Conservation (phyloP, 305 asterid species). For the Solanum aculeatissimum region DNA sequence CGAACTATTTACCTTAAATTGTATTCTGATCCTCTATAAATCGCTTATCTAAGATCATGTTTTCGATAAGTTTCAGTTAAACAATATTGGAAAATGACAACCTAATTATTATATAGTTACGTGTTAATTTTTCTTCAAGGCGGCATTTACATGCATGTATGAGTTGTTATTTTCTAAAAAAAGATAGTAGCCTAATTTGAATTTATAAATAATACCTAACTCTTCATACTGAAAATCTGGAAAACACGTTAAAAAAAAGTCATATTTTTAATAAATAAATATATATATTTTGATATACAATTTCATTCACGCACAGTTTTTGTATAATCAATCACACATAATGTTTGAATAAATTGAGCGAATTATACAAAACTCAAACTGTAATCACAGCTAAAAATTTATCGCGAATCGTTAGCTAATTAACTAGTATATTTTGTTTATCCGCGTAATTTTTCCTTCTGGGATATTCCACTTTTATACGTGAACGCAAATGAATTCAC, state of each 20-base stretch:
- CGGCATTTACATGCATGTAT: neutral
- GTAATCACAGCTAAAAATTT: too few relatives aligned
- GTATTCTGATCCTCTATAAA: rapidly evolving
- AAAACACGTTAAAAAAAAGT: neutral
- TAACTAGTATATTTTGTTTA: too few relatives aligned
- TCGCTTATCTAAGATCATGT: neutral
- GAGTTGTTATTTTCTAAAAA: neutral
- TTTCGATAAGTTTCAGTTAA: too few relatives aligned
- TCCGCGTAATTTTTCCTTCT: too few relatives aligned
- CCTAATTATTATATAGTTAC: neutral
- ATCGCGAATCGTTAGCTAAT: too few relatives aligned
- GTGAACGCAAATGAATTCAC: neutral
- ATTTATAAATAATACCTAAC: neutral
- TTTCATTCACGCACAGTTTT: too few relatives aligned
- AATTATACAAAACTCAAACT: too few relatives aligned
- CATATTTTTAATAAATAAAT: neutral
- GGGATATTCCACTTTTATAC: neutral
- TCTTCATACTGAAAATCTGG: neutral
- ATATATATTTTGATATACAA: too few relatives aligned
- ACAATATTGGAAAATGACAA: neutral
- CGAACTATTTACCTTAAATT: neutral
- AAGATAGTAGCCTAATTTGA: neutral
- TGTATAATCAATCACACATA: too few relatives aligned
- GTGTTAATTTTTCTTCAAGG: neutral
- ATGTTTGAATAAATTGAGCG: too few relatives aligned